Evolutionary conservation across 2,329 filamentous ascomycete genomes (phyloP).

Genomic region (Xylaria polymorpha): DNA sequence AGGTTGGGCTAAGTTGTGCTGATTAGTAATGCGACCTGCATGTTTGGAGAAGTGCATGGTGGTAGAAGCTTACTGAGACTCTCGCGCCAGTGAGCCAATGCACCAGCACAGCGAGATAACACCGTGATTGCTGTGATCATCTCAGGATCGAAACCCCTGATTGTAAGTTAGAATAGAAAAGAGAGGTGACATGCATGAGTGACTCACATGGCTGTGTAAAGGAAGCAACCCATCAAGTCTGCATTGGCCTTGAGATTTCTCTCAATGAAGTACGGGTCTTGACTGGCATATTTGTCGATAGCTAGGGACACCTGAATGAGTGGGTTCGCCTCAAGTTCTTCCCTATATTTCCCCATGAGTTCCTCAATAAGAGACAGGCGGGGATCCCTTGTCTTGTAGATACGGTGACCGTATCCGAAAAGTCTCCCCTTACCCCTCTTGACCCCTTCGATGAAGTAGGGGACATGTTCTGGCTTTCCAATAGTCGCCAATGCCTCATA

Average conservation of each 20-base stretch:
- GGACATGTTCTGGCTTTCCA: constrained; percentile 53
- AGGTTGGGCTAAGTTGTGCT: constrained; percentile 41
- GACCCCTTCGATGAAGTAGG: constrained; percentile 54
- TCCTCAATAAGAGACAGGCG: constrained; percentile 45
- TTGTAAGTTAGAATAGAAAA: constrained; percentile 22
- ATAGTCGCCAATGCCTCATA: constrained; percentile 56
- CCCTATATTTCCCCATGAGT: constrained; percentile 42
- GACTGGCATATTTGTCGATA: constrained; percentile 52
- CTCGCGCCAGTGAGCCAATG: constrained; percentile 51
- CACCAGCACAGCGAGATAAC: constrained; percentile 45
- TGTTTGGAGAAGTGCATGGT: neutral
- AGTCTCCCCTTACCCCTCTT: constrained; percentile 56
- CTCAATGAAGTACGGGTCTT: constrained; percentile 53
- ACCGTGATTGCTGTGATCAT: constrained; percentile 48
- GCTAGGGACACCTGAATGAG: constrained; percentile 53
- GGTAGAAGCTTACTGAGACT: constrained; percentile 42
- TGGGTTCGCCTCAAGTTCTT: constrained; percentile 47
- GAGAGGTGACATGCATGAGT: neutral
- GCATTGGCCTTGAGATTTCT: constrained; percentile 56
- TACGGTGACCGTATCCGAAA: constrained; percentile 53
- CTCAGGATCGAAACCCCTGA: constrained; percentile 48
- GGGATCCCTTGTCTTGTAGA: constrained; percentile 47
- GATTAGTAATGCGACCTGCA: constrained; percentile 10
- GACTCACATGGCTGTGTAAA: constrained; percentile 54
- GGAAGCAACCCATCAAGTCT: constrained; percentile 58